Base-by-base conservation (phyloP, 345 rosid species). In the Pelargonium nanum region DNA sequence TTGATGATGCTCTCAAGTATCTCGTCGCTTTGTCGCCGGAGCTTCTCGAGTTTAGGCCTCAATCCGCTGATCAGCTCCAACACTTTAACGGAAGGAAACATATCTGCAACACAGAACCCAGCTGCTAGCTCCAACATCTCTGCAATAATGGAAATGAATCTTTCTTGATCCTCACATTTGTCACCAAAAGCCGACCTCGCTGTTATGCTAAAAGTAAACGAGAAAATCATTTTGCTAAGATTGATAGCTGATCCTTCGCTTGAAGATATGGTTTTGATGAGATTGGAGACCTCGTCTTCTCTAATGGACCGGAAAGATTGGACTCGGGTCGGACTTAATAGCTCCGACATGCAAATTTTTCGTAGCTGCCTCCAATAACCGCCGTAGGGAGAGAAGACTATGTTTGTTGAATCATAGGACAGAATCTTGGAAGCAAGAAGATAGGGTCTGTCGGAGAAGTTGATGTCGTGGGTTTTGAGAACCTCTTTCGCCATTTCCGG, bases 391-490 rank as follows among this genome's bases (percentile, higher is more conserved):
- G 63, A 1, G n/a, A 60, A 34, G 28, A 24, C 12, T 2, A 60
- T 5, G 50, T 10, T 40, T 6, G 40, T 30, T 6, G 10, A 30
- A 12, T 30, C 10, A 12, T 30, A 30, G 40, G 40, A 30, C 40
- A 30, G 32, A 52, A 65, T 69, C 17, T 59, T 61, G 30, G 70
- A 13, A 24, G 57, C 70, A 45, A 73, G 67, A 25, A 73, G 19
- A 2, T 24, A 19, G 4, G 81, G 75, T 26, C 79, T 56, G 24
- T 59, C 23, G 2, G 77, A 70, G 50, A 77, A 64, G 24, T 17
- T 61, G 24, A 67, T 15, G 28, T 77, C 75, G 19, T 77, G 73
- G 6, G 70, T 59, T 65, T 57, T 53, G 5, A 73, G 22, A 7
- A 70, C 64, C 21, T 73, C 72, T 62, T 40, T 66, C 23, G 66